A percentile compares a stretch with the other conserved stretches of the same genome.
These are phyloP conservation scores for Cladorrhinum samala DNA, from an alignment of 495 filamentous ascomycete species.

Conservation along the genomic window DNA sequence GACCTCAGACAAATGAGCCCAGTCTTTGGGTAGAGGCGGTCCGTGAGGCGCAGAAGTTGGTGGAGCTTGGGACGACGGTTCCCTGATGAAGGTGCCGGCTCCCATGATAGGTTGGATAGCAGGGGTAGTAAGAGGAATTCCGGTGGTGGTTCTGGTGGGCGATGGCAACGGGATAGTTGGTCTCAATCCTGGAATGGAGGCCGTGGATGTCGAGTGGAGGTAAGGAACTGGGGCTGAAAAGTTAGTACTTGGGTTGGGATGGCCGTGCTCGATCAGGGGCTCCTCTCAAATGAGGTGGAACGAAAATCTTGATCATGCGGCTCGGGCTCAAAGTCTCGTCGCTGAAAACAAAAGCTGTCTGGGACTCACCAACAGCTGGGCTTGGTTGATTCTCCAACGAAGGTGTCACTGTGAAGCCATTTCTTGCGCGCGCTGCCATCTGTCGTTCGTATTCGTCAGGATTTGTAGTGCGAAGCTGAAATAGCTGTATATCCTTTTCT, in stretches of 20 bases:
- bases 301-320: constrained; percentile 10
- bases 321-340: neutral
- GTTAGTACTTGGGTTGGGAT: neutral
- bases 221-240: neutral
- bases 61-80: neutral
- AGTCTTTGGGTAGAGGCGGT: too few species aligned
- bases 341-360: neutral
- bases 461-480: constrained; percentile 19
- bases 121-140: neutral
- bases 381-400: neutral
- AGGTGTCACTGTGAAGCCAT: neutral
- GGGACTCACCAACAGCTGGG: constrained; percentile 12
- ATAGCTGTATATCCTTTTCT: constrained; percentile 22
- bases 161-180: neutral
- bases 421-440: neutral
- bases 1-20: too few species aligned
- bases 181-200: neutral
- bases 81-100: neutral
- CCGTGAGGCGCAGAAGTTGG: neutral
- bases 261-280: neutral
- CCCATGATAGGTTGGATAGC: neutral
- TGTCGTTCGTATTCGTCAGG: constrained; percentile 21
- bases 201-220: neutral
- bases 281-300: constrained; percentile 9
- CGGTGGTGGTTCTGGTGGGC: neutral